Evolutionary conservation across 441 rosid genomes (phyloP), one percentile per base, ranked within the genome.

Genomic region (Populus hybrid): DNA sequence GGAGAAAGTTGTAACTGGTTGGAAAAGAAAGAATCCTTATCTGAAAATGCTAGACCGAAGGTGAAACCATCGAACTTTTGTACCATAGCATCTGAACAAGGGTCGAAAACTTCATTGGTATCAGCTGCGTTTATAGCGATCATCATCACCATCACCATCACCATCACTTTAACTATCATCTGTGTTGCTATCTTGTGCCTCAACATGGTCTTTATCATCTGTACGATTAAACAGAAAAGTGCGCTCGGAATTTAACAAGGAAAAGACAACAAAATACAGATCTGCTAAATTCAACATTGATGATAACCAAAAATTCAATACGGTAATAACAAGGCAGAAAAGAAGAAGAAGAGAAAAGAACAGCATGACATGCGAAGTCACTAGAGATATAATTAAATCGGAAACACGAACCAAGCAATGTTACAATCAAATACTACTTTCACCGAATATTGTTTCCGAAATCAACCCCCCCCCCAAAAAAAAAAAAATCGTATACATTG

Each of bases 21-120:
- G 14, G 69, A 72, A 77, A 90, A 94, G 83, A 95, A 92, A 9
- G 89, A 87, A 53, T 91, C 97, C 73, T 72, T 91, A 21, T 78
- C 68, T 0, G 99, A 91, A 75, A 94, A 89, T 1, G 89, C 97
- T 16, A 95, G 50, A 14, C 97, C 98, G 35, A 95, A 79, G n/a
- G 95, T 85, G 80, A 95, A 95, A 32, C 99, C 99, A 71, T 91
- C 95, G 5, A 79, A 81, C 88, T 82, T 93, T 82, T 85, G 88
- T 69, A 91, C 83, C 40, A 81, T 76, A 4, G 94, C 80, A 79
- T 95, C 98, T 1, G 80, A 82, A 73, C 99, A 94, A 11, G 99
- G 99, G 78, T 81, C 82, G 32, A 74, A 89, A 14, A 89, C 91
- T 11, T 36, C 77, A 42, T 92, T 93, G 6, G 86, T 83, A 82